Evolutionary conservation across 306 rosid genomes (phyloP), one percentile per base, ranked within the genome.

Genomic region (Gillenia trifoliata): DNA sequence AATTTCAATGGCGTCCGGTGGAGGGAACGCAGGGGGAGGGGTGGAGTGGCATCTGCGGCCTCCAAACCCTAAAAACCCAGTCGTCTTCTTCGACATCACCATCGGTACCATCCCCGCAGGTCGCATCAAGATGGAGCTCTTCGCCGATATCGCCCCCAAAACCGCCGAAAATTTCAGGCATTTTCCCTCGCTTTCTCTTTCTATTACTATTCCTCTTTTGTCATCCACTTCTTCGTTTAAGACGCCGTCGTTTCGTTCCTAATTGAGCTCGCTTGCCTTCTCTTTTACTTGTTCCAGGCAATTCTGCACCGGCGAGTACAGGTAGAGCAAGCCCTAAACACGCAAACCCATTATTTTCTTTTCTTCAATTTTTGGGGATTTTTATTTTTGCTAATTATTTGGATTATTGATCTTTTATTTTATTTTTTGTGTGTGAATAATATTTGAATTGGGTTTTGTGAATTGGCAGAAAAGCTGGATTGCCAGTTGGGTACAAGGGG

Each of bases 21-120:
- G 83, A 45, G 84, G 83, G 38, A 79, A 45, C 77, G 56, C 78
- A 15, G 83, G 88, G 16, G 89, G 63, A 50, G 85, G 84, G 1
- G 88, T 93, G 34, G 98, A 93, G 80, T 93, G 98, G 98, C 98
- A 93, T 83, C 94, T 86, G 78, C 85, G 98, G 30, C 98, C 98
- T 74, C 91, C 96, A 0, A 94, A 94, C 97, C 95, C 97, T 61
- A 94, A 94, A 85, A 94, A 94, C 78, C 98, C 98, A 2, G 78
- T 94, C 76, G 97, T 94, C 41, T 94, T 94, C 95, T 94, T 94
- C 84, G 96, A 94, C 82, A 81, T 94, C 54, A 94, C 97, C 80
- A 94, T 94, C 86, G 98, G 98, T 57, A 87, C 86, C 82, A 90
- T 94, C n/a, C 95, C 98, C 0, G 97, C 97, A 0, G 98, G 98